These are phyloP conservation scores for Orbilia blumenaviensis DNA, from an alignment of 2,329 filamentous ascomycete genomes.

Conservation along the genomic window DNA sequence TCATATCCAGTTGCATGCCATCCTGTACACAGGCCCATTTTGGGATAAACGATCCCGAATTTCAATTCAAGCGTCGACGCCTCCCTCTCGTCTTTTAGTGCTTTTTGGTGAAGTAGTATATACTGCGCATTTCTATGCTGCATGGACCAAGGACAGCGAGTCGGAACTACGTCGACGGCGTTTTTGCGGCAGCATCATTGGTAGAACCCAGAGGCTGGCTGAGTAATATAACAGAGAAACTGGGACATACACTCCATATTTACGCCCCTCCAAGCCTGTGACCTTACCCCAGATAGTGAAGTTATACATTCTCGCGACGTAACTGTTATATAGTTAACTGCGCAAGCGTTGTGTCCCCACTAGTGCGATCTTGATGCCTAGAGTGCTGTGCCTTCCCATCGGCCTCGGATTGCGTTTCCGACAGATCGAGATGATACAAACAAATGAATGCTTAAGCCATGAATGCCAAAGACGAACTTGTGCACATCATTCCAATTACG, in stretches of 20 bases:
- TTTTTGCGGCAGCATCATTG: conserved; percentile 9
- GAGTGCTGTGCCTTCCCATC: neutral
- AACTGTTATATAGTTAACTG: neutral
- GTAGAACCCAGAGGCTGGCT: neutral
- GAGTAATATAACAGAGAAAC: neutral
- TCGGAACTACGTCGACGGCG: conserved; percentile 44
- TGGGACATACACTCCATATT: conserved; percentile 1
- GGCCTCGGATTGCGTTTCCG: neutral
- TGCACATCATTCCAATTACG: neutral
- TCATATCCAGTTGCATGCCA: conserved; percentile 49
- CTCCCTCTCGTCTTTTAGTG: conserved; percentile 32
- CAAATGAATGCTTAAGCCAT: no score
- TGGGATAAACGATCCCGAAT: conserved; percentile 47
- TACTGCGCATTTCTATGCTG: conserved; percentile 23
- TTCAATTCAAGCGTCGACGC: conserved; percentile 5
- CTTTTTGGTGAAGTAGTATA: conserved; percentile 16
- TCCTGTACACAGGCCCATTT: conserved; percentile 48
- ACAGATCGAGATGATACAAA: neutral
- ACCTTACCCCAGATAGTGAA: conserved; percentile 20
- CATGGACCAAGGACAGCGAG: conserved; percentile 23
- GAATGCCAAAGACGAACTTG: neutral
- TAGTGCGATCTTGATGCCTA: conserved; percentile 19
- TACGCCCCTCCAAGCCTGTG: neutral
- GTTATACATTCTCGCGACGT: neutral
- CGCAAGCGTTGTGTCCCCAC: neutral